A percentile compares a stretch with the other conserved stretches of the same genome.
phyloP scores from a whole-genome alignment of 768 basidiomycete species.

The Termitomyces heimii region DNA sequence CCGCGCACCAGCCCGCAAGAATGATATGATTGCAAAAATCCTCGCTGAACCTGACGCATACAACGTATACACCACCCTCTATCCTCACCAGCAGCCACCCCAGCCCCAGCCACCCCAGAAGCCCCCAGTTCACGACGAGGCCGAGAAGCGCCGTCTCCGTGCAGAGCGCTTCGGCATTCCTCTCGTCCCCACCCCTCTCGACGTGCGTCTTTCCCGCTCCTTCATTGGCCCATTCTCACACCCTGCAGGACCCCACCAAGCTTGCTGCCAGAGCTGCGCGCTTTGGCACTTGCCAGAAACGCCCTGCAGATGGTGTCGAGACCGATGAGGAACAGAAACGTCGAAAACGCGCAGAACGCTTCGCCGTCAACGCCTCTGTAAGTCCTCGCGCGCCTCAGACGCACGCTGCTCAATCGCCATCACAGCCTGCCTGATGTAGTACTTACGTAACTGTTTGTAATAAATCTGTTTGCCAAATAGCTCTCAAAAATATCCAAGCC shows the following conservation, averaged over 20 bases:
- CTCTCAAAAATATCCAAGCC: not conserved
- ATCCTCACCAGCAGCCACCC: constrained; percentile 14
- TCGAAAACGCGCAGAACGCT: constrained; percentile 60
- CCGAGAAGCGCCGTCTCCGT: constrained; percentile 52
- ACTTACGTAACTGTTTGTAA: constrained; percentile 4
- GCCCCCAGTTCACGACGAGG: constrained; percentile 26
- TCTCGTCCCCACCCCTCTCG: constrained; percentile 30
- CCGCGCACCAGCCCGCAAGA: constrained; percentile 49
- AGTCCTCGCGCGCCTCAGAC: not conserved
- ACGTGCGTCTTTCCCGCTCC: constrained; percentile 11
- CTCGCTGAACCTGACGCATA: constrained; percentile 43
- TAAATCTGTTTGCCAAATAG: constrained; percentile 4
- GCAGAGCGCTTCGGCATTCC: constrained; percentile 72
- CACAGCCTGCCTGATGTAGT: not conserved
- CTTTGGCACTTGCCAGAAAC: constrained; percentile 40
- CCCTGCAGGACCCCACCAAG: constrained; percentile 40
- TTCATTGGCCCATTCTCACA: not conserved
- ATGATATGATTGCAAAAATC: constrained; percentile 61
- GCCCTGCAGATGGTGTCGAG: constrained; percentile 38
- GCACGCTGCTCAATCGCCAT: not conserved
- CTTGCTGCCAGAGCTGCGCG: constrained; percentile 48
- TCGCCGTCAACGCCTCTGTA: constrained; percentile 22
- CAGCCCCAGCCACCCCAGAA: not conserved
- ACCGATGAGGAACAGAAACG: constrained; percentile 53
- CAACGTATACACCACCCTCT: constrained; percentile 28